Percentiles rank a stretch among this genome's conserved stretches.
These are phyloP conservation scores for Fusarium veterinarium DNA, from an alignment of 2,329 filamentous ascomycete species.

Conservation along the genomic window DNA sequence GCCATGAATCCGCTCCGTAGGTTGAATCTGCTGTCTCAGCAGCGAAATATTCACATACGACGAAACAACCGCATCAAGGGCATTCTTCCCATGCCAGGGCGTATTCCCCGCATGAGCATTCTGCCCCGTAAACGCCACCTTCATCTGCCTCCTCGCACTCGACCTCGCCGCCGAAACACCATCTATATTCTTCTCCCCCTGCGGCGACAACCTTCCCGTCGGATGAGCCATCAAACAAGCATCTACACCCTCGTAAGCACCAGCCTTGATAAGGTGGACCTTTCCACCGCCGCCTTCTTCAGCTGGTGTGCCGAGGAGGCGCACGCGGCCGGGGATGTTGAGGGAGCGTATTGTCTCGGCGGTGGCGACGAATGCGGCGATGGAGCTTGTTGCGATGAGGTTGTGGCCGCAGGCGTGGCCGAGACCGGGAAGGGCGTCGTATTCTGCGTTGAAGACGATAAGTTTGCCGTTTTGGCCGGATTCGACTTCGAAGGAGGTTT, in stretches of 20 bases:
- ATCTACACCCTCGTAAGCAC: conserved; percentile 55
- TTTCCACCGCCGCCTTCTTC: conserved; percentile 66
- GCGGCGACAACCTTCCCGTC: conserved; percentile 5
- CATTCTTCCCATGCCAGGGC: conserved; percentile 71
- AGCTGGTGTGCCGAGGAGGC: conserved; percentile 59
- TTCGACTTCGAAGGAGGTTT: conserved; percentile 29
- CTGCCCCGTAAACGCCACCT: conserved; percentile 64
- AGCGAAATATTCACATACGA: conserved; percentile 62
- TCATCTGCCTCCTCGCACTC: conserved; percentile 62
- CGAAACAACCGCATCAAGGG: conserved; percentile 66
- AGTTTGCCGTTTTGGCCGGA: conserved; percentile 22
- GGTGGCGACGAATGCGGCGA: conserved; percentile 28
- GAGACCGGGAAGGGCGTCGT: conserved; percentile 27
- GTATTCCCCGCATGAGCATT: conserved; percentile 67
- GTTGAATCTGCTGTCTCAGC: conserved; percentile 66
- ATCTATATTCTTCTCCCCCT: background rate
- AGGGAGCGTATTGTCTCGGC: conserved; percentile 23
- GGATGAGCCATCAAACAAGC: conserved; percentile 48
- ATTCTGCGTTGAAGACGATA: conserved; percentile 33
- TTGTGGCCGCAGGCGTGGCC: conserved; percentile 35
- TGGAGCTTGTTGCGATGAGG: conserved; percentile 28
- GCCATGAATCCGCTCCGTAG: conserved; percentile 62
- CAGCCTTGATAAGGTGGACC: conserved; percentile 57
- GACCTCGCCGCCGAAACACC: conserved; percentile 58
- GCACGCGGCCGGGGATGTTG: background rate